Conservation (phyloP, 192 early-diverging fungal species). For the Coemansia sp. region DNA sequence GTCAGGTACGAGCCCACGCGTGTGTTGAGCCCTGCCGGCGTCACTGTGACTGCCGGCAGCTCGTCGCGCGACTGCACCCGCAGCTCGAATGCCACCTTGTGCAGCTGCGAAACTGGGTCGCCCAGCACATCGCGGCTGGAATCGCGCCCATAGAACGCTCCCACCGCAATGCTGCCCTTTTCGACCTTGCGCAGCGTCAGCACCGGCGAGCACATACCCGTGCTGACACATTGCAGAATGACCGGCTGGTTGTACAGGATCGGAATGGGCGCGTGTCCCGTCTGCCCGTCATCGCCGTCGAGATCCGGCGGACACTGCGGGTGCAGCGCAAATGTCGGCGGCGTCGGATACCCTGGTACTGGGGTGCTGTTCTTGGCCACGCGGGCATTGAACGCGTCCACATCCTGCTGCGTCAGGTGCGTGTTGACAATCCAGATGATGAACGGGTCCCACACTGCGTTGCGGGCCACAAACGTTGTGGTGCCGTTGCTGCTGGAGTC, state of each 20-base stretch:
- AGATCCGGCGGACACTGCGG: slow-evolving; percentile 54
- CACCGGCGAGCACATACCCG: slow-evolving; percentile 76
- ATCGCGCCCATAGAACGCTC: slow-evolving; percentile 54
- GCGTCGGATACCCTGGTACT: slow-evolving; percentile 66
- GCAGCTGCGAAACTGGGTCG: slow-evolving; percentile 84
- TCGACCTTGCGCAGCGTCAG: slow-evolving; percentile 85
- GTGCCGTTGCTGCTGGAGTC: slow-evolving; percentile 4
- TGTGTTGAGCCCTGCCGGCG: slow-evolving; percentile 44
- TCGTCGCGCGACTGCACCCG: slow-evolving; percentile 45
- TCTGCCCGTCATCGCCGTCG: slow-evolving; percentile 16
- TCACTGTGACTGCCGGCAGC: slow-evolving; percentile 45
- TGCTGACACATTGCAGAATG: slow-evolving; percentile 83
- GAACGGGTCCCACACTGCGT: slow-evolving; percentile 83
- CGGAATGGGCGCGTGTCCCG: slow-evolving; percentile 55
- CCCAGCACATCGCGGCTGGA: slow-evolving; percentile 60
- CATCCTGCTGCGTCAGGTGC: slow-evolving; percentile 53
- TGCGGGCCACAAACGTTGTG: slow-evolving; percentile 74
- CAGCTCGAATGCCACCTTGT: slow-evolving; percentile 88
- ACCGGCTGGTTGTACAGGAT: slow-evolving; percentile 86
- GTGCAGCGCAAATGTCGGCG: slow-evolving; percentile 71
- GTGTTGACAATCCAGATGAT: slow-evolving; percentile 80
- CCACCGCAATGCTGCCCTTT: slow-evolving; percentile 73
- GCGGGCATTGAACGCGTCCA: slow-evolving; percentile 55
- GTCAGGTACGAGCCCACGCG: slow-evolving; percentile 59
- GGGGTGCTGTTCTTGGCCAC: slow-evolving; percentile 41